Conservation (phyloP, 805 yeast genomes). For the Yarrowia osloensis region DNA sequence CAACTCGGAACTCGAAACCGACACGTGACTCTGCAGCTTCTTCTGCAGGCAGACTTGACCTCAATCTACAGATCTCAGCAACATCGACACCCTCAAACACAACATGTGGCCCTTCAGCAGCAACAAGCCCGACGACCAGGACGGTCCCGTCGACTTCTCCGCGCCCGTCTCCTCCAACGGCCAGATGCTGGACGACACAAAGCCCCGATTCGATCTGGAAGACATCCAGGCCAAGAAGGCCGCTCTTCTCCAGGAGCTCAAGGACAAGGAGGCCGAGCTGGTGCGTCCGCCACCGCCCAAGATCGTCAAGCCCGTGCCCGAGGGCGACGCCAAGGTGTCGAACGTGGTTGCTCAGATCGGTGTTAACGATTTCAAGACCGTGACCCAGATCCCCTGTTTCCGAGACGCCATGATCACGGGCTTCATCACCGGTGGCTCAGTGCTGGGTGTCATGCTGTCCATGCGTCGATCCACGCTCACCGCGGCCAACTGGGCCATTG, state of each 20-base stretch:
- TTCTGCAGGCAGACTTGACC: constrained; percentile 12
- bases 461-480: constrained; percentile 32
- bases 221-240: constrained; percentile 27
- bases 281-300: constrained; percentile 23
- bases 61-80: not conserved
- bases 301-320: constrained; percentile 25
- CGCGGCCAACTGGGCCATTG: constrained; percentile 80
- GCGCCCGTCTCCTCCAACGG: not conserved
- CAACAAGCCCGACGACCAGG: not conserved
- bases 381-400: constrained; percentile 44
- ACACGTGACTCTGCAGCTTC: constrained; percentile 5
- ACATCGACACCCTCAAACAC: not conserved
- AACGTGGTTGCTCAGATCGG: constrained; percentile 33
- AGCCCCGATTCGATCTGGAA: constrained; percentile 24
- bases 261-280: constrained; percentile 17
- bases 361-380: constrained; percentile 40
- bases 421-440: constrained; percentile 40
- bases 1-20: not conserved
- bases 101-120: constrained; percentile 24
- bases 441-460: constrained; percentile 39
- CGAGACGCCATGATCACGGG: constrained; percentile 45
- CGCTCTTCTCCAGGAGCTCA: constrained; percentile 24
- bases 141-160: constrained; percentile 20
- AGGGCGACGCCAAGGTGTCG: constrained; percentile 20
- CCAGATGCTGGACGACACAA: not conserved